Conservation (phyloP, 2,329 filamentous ascomycete genomes). For the Xylariaceae sp. region DNA sequence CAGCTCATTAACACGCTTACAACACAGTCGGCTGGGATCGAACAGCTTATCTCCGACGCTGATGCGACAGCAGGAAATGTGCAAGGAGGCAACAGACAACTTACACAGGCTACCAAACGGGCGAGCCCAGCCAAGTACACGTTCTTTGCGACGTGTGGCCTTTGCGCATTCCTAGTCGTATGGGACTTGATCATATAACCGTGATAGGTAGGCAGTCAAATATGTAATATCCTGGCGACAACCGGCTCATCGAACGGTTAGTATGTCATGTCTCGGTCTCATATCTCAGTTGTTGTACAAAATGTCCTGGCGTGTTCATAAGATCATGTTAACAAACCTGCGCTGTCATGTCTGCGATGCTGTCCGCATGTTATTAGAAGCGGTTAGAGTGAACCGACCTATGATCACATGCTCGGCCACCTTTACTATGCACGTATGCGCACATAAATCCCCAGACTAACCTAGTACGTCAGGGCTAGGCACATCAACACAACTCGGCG, state of each 20-base stretch:
- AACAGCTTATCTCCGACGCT: slow-evolving; percentile 80
- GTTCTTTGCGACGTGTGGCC: slow-evolving; percentile 71
- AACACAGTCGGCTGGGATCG: slow-evolving; percentile 82
- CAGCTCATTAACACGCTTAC: slow-evolving; percentile 80
- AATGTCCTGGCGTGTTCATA: too few relatives aligned
- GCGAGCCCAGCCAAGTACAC: slow-evolving; percentile 70
- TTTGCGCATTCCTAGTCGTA: slow-evolving; percentile 68
- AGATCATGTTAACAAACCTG: too few relatives aligned
- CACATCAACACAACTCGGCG: neutral
- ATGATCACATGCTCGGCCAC: slow-evolving; percentile 14
- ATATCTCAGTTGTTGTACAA: neutral
- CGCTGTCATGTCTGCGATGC: too few relatives aligned
- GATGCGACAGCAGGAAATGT: slow-evolving; percentile 79
- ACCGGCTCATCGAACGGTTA: neutral
- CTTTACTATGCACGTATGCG: neutral
- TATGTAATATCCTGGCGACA: neutral
- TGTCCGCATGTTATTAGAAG: too few relatives aligned
- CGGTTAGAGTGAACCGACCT: neutral
- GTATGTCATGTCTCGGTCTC: neutral
- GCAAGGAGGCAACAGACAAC: slow-evolving; percentile 80
- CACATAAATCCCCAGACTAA: neutral
- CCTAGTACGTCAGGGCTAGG: neutral
- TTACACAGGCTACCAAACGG: slow-evolving; percentile 73
- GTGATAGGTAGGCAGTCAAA: neutral
- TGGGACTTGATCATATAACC: slow-evolving; percentile 66